A percentile compares a stretch with the other conserved stretches of the same genome.
These are phyloP conservation scores for Pleurotus ostreatus DNA, from an alignment of 768 basidiomycete genomes.

Conservation along the genomic window DNA sequence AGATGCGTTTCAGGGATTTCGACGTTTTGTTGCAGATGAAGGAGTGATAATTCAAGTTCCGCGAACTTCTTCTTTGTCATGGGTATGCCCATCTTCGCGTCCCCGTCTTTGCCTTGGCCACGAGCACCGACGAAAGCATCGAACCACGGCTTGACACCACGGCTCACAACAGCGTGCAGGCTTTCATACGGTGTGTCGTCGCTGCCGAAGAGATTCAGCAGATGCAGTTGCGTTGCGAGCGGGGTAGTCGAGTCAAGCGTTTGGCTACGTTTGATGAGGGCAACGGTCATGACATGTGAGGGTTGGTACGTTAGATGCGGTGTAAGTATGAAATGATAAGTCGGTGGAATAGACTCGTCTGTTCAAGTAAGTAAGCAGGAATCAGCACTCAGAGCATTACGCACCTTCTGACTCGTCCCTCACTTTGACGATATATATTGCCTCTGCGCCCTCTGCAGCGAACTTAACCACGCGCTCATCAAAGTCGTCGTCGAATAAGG, in stretches of 20 bases:
- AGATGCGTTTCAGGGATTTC: slow-evolving; percentile 98
- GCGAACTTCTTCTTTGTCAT: slow-evolving; percentile 99
- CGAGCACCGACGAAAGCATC: slow-evolving; percentile 93
- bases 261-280: slow-evolving; percentile 89
- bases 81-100: slow-evolving; percentile 90
- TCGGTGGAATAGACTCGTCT: slow-evolving; percentile 62
- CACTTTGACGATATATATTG: slow-evolving; percentile 79
- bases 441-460: slow-evolving; percentile 69
- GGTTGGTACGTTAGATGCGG: slow-evolving; percentile 77
- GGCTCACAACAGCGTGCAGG: slow-evolving; percentile 91
- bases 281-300: slow-evolving; percentile 79
- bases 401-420: slow-evolving; percentile 73
- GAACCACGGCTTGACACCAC: slow-evolving; percentile 96
- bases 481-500: slow-evolving; percentile 69
- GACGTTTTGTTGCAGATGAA: slow-evolving; percentile 97
- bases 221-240: slow-evolving; percentile 82
- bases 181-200: slow-evolving; percentile 94
- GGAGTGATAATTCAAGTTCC: slow-evolving; percentile 88
- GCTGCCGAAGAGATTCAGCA: slow-evolving; percentile 87
- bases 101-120: slow-evolving; percentile 67
- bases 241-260: slow-evolving; percentile 78
- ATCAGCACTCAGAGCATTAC: slow-evolving; percentile 16
- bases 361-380: slow-evolving; percentile 9
- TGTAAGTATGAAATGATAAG: slow-evolving; percentile 64
- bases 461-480: slow-evolving; percentile 74